Evolutionary conservation across 768 basidiomycete species (phyloP).

Genomic region (Suillus decipiens): DNA sequence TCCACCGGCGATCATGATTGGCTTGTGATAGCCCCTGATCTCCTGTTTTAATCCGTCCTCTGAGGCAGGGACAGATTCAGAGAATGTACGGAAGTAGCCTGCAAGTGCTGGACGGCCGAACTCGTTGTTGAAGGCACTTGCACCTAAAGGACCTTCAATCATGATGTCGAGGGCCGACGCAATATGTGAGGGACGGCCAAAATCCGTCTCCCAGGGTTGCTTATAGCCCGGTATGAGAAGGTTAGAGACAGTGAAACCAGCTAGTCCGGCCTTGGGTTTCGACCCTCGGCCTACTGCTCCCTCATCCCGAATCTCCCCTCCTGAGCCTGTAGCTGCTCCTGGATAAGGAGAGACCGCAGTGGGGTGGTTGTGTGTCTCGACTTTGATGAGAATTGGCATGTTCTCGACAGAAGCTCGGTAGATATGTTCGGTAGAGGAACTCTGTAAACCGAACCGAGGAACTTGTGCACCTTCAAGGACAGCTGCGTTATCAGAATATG

Average conservation of each 20-base stretch:
- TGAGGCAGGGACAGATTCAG: slow-evolving; percentile 66
- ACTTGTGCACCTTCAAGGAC: slow-evolving; percentile 75
- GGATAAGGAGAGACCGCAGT: slow-evolving; percentile 98
- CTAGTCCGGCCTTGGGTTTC: slow-evolving; percentile 92
- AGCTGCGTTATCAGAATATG: slow-evolving; percentile 98
- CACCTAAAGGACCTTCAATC: slow-evolving; percentile 93
- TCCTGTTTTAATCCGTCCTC: slow-evolving; percentile 52
- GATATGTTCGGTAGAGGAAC: slow-evolving; percentile 31
- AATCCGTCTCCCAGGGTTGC: slow-evolving; percentile 96
- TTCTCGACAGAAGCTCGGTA: slow-evolving; percentile 67
- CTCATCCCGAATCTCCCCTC: slow-evolving; percentile 98
- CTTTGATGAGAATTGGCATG: slow-evolving; percentile 92
- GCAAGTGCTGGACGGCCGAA: slow-evolving; percentile 91
- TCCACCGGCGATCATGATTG: slow-evolving; percentile 99
- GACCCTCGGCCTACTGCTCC: slow-evolving; percentile 95
- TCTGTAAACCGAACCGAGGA: slow-evolving; percentile 69
- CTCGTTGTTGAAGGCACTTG: slow-evolving; percentile 97
- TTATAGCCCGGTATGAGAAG: slow-evolving; percentile 87
- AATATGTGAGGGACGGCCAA: slow-evolving; percentile 88
- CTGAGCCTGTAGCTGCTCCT: slow-evolving; percentile 98
- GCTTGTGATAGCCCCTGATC: slow-evolving; percentile 97
- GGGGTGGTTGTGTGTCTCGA: slow-evolving; percentile 99
- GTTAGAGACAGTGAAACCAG: slow-evolving; percentile 93
- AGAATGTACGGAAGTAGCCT: slow-evolving; percentile 96
- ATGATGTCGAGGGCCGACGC: slow-evolving; percentile 95